phyloP scores from a whole-genome alignment of 176 grass and related monocot genomes.

The Tillandsia leiboldiana region DNA sequence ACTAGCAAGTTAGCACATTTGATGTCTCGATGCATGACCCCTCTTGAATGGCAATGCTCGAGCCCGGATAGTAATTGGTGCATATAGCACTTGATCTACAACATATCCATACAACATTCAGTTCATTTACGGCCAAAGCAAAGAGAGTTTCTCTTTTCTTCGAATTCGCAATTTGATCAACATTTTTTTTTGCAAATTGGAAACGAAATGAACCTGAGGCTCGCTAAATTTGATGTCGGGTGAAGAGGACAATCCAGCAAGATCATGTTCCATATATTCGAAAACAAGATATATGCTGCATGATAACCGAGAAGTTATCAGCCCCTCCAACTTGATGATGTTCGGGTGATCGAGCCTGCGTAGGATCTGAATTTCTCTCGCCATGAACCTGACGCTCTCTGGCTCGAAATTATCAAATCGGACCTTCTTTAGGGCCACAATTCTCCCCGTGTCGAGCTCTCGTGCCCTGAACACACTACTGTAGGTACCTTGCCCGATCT shows the following conservation, averaged over 20 bases:
- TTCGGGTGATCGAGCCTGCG: conserved; percentile 45
- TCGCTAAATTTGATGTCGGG: conserved; percentile 38
- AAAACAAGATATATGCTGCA: conserved; percentile 49
- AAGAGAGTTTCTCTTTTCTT: no score
- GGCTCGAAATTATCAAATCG: conserved; percentile 41
- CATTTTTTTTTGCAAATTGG: not conserved
- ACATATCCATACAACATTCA: not conserved
- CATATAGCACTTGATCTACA: conserved; percentile 97
- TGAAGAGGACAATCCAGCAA: conserved; percentile 34
- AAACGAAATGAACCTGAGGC: conserved; percentile 22
- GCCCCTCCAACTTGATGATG: conserved; percentile 39
- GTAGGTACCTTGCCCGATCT: conserved; percentile 52
- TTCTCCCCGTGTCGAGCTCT: conserved; percentile 32
- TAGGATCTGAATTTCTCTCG: conserved; percentile 41
- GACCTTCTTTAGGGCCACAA: conserved; percentile 42
- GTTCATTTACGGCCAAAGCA: no score
- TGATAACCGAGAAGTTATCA: conserved; percentile 40
- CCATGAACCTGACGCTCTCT: conserved; percentile 40
- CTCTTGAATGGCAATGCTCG: conserved; percentile 66
- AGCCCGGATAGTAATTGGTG: conserved; percentile 67
- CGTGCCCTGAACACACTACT: conserved; percentile 44
- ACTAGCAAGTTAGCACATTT: conserved; percentile 95
- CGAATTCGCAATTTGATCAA: no score
- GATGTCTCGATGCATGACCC: conserved; percentile 90
- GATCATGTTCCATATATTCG: conserved; percentile 54